Evolutionary conservation across 805 yeast genomes (phyloP), one percentile per base, ranked within the genome.

Genomic region (Spathaspora hagerdaliae): DNA sequence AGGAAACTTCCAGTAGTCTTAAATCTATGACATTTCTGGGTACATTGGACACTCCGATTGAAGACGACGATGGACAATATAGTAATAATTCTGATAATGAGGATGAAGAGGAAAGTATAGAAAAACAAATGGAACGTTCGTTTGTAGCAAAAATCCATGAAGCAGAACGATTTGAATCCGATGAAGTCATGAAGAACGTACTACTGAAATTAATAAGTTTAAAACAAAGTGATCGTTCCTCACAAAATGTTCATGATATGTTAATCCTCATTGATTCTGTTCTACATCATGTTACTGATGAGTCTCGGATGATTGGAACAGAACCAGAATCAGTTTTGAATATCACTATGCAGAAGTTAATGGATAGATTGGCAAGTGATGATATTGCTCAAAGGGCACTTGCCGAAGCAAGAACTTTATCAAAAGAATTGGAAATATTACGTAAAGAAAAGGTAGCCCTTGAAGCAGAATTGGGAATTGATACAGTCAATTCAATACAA

Each of bases 321-420:
- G 64, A 61, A 32, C 47, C 68, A 1, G 57, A 54, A 14, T 48
- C 66, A n/a, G 64, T 60, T 2, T 50, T 67, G 27, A 59, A 58
- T 42, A 57, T 59, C 41, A 53, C 70, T 1, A 60, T 71, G 13
- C 72, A 67, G 39, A 54, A 65, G 32, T 50, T 67, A 15, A 59
- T 67, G 58, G 71, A 68, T 43, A 54, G 67, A 32, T 45, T 65
- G 45, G 54, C 57, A 7, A 58, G 70, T 3, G 72, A 67, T 42
- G 69, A 67, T 31, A 64, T 63, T 3, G 69, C 71, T 5, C 52
- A 62, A 45, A 52, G 65, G 43, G 70, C 72, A 2, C 57, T 67
- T 6, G 49, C 64, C 42, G 71, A 67, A 42, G 50, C 64, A 0
- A 54, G 57, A 9, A 60, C 55, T 29, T 51, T 69, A 39, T 45